These are phyloP conservation scores for Arabis alpina DNA, from an alignment of 345 rosid species.

Conservation along the genomic window DNA sequence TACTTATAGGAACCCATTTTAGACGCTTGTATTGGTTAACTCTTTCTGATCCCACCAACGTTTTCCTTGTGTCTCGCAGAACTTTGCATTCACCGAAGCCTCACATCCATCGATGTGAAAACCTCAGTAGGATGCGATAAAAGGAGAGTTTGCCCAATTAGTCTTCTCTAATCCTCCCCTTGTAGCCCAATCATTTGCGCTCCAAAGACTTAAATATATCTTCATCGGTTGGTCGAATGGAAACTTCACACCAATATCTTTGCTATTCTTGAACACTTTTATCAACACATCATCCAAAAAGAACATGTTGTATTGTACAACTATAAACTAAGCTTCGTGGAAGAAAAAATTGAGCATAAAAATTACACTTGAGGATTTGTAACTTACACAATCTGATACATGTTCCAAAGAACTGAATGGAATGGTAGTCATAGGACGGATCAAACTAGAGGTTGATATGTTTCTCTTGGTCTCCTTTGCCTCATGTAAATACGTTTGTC, in stretches of 20 bases:
- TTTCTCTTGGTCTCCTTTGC: slow-evolving; percentile 82
- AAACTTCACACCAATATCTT: slow-evolving; percentile 70
- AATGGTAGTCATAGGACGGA: slow-evolving; percentile 63
- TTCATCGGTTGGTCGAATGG: slow-evolving; percentile 91
- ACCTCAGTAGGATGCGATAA: slow-evolving; percentile 59
- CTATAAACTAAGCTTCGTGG: background rate
- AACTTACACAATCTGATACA: slow-evolving; percentile 73
- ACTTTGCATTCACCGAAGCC: slow-evolving; percentile 64
- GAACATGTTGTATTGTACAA: slow-evolving; percentile 50
- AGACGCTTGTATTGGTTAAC: slow-evolving; percentile 55
- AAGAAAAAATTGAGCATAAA: background rate
- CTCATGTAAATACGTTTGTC: slow-evolving; percentile 85
- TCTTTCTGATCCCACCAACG: slow-evolving; percentile 80
- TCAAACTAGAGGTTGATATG: slow-evolving; percentile 83
- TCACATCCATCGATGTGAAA: slow-evolving; percentile 74
- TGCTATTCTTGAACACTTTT: slow-evolving; percentile 80
- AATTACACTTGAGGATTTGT: background rate
- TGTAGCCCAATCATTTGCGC: slow-evolving; percentile 93
- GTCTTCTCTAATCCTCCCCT: slow-evolving; percentile 89
- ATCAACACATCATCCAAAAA: slow-evolving; percentile 76
- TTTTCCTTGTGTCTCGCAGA: slow-evolving; percentile 71
- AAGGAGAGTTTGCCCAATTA: slow-evolving; percentile 83
- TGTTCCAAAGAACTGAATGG: slow-evolving; percentile 77
- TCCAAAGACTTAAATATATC: slow-evolving; percentile 87
- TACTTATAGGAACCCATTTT: slow-evolving; percentile 58